These are phyloP conservation scores for Phytophthora pistaciae DNA, from an alignment of 352 stramenopile genomes.

Conservation along the genomic window DNA sequence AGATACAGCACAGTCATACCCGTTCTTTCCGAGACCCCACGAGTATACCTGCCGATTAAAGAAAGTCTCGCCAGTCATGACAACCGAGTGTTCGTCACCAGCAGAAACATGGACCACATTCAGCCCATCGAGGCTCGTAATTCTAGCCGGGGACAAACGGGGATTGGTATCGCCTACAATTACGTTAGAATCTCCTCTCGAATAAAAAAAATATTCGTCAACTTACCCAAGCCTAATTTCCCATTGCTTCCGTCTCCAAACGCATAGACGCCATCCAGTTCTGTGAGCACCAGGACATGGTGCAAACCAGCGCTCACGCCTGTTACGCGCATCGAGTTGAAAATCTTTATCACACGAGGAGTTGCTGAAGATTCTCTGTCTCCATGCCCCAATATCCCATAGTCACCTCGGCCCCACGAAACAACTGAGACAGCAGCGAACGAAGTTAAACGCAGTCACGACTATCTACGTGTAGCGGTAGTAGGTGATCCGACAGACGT, in stretches of 20 bases:
- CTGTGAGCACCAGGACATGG: conserved; percentile 78
- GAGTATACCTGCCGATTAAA: conserved; percentile 86
- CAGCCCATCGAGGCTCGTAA: conserved; percentile 59
- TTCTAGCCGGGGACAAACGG: conserved; percentile 42
- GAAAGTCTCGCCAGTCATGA: conserved; percentile 65
- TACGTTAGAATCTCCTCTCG: neutral
- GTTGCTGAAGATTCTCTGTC: conserved; percentile 45
- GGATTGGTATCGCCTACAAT: conserved; percentile 53
- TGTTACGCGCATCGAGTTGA: conserved; percentile 63
- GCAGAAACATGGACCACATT: conserved; percentile 68
- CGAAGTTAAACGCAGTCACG: neutral
- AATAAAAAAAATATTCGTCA: neutral
- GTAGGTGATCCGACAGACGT: neutral
- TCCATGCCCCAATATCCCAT: conserved; percentile 67
- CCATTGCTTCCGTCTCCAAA: conserved; percentile 74
- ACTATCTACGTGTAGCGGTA: neutral
- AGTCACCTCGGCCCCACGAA: conserved; percentile 75
- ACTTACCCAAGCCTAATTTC: conserved; percentile 70
- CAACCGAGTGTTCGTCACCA: conserved; percentile 76
- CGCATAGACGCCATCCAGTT: conserved; percentile 70
- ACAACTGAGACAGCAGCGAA: conserved; percentile 45
- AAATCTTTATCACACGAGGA: conserved; percentile 62
- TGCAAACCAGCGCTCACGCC: conserved; percentile 63
- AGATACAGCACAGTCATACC: conserved; percentile 38
- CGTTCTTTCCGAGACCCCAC: conserved; percentile 72